phyloP scores from a whole-genome alignment of 2,329 filamentous ascomycete species.

The Coleophoma eucalyptorum region DNA sequence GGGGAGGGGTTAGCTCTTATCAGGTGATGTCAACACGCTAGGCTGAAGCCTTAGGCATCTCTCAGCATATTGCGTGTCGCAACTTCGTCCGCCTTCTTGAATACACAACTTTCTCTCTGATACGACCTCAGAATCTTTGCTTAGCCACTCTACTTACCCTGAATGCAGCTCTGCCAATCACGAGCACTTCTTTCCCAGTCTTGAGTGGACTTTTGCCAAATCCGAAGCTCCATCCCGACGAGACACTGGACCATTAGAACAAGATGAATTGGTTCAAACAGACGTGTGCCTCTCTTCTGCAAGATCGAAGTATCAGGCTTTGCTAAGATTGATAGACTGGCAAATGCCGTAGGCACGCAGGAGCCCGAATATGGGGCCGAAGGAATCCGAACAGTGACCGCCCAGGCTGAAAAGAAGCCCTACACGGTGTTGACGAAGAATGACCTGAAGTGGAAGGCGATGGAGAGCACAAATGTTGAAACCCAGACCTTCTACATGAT shows the following conservation, averaged over 20 bases:
- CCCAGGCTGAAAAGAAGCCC: constrained; percentile 72
- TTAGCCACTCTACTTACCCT: too few relatives aligned
- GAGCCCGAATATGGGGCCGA: constrained; percentile 92
- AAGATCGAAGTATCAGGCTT: constrained; percentile 11
- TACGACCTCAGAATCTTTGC: too few relatives aligned
- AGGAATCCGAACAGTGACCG: constrained; percentile 80
- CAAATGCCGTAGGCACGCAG: constrained; percentile 87
- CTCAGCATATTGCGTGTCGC: too few relatives aligned
- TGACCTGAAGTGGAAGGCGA: constrained; percentile 76
- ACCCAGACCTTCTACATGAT: constrained; percentile 93
- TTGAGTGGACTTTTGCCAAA: too few relatives aligned
- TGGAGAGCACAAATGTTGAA: constrained; percentile 87
- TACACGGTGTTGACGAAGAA: constrained; percentile 77
- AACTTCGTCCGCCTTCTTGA: too few relatives aligned
- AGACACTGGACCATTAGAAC: constrained; percentile 34
- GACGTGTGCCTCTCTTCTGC: constrained; percentile 55
- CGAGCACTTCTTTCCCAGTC: too few relatives aligned
- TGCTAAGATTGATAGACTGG: constrained; percentile 43
- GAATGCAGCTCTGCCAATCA: too few relatives aligned
- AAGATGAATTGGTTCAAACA: constrained; percentile 97
- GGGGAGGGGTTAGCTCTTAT: too few relatives aligned
- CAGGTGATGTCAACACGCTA: too few relatives aligned
- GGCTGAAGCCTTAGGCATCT: too few relatives aligned
- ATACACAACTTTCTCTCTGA: too few relatives aligned
- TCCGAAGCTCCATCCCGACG: too few relatives aligned